Conservation (phyloP, 2,329 filamentous ascomycete genomes). For the Fusarium poae region DNA sequence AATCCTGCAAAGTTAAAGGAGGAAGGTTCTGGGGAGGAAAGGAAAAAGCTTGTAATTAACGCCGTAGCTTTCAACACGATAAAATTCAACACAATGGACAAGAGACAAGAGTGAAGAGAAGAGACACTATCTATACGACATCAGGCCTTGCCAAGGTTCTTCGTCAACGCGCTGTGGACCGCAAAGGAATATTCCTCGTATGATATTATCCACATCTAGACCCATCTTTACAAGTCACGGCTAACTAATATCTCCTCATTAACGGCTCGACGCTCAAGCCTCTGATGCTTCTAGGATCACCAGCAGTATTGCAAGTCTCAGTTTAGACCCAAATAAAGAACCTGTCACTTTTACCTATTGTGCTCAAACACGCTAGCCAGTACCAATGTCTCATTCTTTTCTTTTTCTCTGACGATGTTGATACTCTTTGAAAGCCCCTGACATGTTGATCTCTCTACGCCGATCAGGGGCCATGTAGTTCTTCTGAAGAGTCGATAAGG, state of each 20-base stretch:
- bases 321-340: not conserved
- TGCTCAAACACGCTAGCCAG: not conserved
- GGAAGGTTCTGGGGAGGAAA: no score
- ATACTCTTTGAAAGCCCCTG: not conserved
- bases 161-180: not conserved
- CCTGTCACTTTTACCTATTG: not conserved
- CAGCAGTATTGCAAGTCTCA: not conserved
- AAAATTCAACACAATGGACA: no score
- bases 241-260: not conserved
- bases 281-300: no score
- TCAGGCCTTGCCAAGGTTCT: not conserved
- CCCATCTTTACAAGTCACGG: not conserved
- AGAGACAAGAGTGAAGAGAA: not conserved
- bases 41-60: no score
- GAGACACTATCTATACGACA: not conserved
- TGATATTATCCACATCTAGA: not conserved
- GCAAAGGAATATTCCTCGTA: not conserved
- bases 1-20: no score
- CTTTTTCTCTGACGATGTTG: not conserved
- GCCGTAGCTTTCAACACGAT: no score
- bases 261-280: not conserved
- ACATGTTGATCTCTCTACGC: not conserved
- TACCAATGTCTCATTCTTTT: not conserved
- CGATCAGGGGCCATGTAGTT: not conserved
- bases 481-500: not conserved